phyloP scores from a whole-genome alignment of 768 basidiomycete genomes.

The Xerocomellus intermedius region DNA sequence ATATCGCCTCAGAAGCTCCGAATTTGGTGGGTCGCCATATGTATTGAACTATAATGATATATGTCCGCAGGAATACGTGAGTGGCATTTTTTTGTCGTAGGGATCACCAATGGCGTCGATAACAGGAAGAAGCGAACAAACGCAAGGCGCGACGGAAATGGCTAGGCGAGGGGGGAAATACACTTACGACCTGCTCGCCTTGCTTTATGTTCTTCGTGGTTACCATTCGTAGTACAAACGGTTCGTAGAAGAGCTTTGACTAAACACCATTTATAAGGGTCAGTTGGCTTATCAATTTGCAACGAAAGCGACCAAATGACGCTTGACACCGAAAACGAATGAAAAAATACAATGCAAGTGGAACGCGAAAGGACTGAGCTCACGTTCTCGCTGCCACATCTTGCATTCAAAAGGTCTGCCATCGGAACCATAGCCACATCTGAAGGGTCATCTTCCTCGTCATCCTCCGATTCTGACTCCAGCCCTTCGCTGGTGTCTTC shows the following conservation, averaged over 20 bases:
- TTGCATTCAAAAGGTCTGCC: conserved; percentile 95
- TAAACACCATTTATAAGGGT: conserved; percentile 27
- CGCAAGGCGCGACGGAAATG: background rate
- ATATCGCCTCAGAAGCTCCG: conserved; percentile 90
- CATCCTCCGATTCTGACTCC: conserved; percentile 40
- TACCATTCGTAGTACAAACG: conserved; percentile 71
- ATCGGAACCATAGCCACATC: conserved; percentile 92
- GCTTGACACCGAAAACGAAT: background rate
- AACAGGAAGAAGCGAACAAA: background rate
- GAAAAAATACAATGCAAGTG: background rate
- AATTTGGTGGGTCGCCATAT: conserved; percentile 90
- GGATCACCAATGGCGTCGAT: background rate
- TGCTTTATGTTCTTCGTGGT: conserved; percentile 68
- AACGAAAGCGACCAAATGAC: background rate
- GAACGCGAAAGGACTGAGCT: conserved; percentile 17
- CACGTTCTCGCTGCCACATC: conserved; percentile 82
- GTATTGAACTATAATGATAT: conserved; percentile 75
- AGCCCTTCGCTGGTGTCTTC: conserved; percentile 27
- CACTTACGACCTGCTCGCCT: conserved; percentile 85
- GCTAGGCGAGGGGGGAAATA: background rate
- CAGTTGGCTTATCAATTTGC: background rate
- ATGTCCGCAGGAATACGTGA: background rate
- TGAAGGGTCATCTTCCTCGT: conserved; percentile 53
- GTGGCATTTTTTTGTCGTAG: background rate
- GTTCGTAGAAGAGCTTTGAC: conserved; percentile 86